phyloP scores from a whole-genome alignment of 2,329 filamentous ascomycete genomes.

The Alternaria triticina region DNA sequence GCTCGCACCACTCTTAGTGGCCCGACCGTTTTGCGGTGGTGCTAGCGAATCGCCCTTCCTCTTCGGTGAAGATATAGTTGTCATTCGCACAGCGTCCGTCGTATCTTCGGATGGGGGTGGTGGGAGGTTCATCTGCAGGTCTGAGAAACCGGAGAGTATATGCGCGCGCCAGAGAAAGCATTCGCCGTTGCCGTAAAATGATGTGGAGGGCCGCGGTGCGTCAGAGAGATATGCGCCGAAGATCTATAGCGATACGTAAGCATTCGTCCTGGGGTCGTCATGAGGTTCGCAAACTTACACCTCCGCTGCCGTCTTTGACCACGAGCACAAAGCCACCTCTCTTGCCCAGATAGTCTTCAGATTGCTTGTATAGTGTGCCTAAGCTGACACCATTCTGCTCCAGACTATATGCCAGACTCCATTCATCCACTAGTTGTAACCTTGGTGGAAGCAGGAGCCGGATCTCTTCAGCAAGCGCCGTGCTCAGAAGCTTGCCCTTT shows the following conservation, averaged over 20 bases:
- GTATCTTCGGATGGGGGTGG: constrained; percentile 74
- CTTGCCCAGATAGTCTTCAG: constrained; percentile 68
- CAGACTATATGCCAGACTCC: constrained; percentile 85
- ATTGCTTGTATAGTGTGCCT: constrained; percentile 82
- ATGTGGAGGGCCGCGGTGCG: constrained; percentile 76
- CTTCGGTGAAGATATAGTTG: constrained; percentile 56
- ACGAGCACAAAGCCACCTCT: constrained; percentile 90
- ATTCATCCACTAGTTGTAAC: constrained; percentile 84
- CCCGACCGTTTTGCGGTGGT: constrained; percentile 23
- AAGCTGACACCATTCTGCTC: constrained; percentile 91
- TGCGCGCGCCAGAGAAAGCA: constrained; percentile 90
- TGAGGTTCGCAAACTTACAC: constrained; percentile 60
- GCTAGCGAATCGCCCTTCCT: constrained; percentile 32
- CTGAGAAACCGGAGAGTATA: constrained; percentile 62
- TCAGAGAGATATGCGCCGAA: constrained; percentile 97
- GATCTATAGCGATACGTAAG: constrained; percentile 51
- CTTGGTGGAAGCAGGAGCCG: constrained; percentile 85
- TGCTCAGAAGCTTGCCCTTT: constrained; percentile 71
- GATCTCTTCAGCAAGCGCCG: constrained; percentile 87
- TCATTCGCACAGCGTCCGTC: constrained; percentile 66
- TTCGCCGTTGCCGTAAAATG: constrained; percentile 95
- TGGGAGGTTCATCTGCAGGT: constrained; percentile 62
- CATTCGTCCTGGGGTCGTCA: not conserved
- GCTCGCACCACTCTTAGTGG: constrained; percentile 54
- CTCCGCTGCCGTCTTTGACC: constrained; percentile 76